phyloP scores from a whole-genome alignment of 1,284 basidiomycete species.

The Exobasidium cylindrosporum region DNA sequence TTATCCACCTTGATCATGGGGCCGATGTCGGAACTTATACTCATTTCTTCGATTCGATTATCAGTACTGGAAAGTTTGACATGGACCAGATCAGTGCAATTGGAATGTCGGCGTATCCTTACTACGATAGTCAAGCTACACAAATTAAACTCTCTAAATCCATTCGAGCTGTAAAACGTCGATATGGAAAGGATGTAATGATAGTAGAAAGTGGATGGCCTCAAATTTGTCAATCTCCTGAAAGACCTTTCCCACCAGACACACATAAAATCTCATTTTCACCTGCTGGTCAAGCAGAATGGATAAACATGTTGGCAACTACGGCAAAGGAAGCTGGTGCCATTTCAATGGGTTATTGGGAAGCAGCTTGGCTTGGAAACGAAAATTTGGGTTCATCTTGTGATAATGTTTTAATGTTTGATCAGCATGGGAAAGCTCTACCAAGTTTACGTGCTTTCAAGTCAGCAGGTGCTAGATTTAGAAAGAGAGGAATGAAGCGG shows the following conservation, averaged over 20 bases:
- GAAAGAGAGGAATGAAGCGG: too few species aligned
- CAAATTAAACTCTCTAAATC: background rate
- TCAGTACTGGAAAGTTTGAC: background rate
- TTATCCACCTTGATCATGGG: constrained; percentile 12
- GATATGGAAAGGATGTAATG: constrained; percentile 8
- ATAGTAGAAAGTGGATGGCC: constrained; percentile 14
- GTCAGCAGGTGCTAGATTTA: too few species aligned
- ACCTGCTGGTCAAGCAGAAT: constrained; percentile 1
- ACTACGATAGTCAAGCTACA: background rate
- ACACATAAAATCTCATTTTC: constrained; percentile 4
- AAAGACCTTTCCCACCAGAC: background rate
- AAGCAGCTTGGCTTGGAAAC: constrained; percentile 7
- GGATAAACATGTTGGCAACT: constrained; percentile 3
- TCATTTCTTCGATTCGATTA: background rate
- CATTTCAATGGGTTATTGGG: constrained; percentile 9
- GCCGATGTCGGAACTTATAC: background rate
- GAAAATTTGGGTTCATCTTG: background rate
- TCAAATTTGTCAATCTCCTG: background rate
- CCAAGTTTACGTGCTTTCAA: constrained; percentile 3
- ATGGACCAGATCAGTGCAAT: background rate
- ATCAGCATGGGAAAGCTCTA: background rate
- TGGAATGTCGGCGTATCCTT: constrained; percentile 8
- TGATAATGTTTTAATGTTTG: background rate
- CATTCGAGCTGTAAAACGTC: background rate
- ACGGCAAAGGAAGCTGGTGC: background rate